phyloP scores from a whole-genome alignment of 139 green algal species.

The Bryopsis sp. region DNA sequence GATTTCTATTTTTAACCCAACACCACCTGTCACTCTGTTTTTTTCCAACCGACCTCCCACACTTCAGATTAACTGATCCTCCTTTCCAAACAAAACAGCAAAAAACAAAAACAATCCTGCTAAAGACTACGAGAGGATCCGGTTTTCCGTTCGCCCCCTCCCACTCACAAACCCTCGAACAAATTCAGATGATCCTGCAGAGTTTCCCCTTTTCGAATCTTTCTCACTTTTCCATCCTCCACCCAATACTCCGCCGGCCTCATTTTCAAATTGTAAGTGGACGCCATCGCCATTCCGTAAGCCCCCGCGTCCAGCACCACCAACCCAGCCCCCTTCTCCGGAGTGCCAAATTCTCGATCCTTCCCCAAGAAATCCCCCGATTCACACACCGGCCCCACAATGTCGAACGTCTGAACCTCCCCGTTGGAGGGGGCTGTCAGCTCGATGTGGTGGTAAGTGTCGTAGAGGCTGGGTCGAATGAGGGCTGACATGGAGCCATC shows the following conservation, averaged over 20 bases:
- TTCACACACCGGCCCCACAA: constrained; percentile 94
- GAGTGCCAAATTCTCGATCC: constrained; percentile 57
- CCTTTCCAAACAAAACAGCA: constrained; percentile 3
- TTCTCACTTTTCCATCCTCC: constrained; percentile 51
- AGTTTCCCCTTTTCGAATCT: constrained; percentile 74
- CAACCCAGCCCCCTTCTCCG: constrained; percentile 44
- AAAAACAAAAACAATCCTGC: too few species aligned
- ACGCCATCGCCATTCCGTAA: constrained; percentile 97
- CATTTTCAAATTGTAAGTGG: constrained; percentile 97
- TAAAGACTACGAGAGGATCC: background rate
- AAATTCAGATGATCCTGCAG: constrained; percentile 78
- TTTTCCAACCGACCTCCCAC: too few species aligned
- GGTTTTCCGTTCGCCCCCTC: too few species aligned
- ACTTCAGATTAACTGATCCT: too few species aligned
- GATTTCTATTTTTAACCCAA: too few species aligned
- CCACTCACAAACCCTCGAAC: constrained; percentile 74
- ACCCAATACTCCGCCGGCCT: constrained; percentile 89
- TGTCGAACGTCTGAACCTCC: constrained; percentile 58
- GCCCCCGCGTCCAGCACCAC: constrained; percentile 91
- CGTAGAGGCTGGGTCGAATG: constrained; percentile 87
- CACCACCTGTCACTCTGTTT: too few species aligned
- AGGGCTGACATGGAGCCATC: constrained; percentile 94
- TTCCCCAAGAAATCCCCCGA: constrained; percentile 95
- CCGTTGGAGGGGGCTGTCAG: constrained; percentile 60
- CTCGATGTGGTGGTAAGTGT: constrained; percentile 94